These are phyloP conservation scores for Adansonia madagascariensis DNA, from an alignment of 441 rosid species.

Conservation along the genomic window DNA sequence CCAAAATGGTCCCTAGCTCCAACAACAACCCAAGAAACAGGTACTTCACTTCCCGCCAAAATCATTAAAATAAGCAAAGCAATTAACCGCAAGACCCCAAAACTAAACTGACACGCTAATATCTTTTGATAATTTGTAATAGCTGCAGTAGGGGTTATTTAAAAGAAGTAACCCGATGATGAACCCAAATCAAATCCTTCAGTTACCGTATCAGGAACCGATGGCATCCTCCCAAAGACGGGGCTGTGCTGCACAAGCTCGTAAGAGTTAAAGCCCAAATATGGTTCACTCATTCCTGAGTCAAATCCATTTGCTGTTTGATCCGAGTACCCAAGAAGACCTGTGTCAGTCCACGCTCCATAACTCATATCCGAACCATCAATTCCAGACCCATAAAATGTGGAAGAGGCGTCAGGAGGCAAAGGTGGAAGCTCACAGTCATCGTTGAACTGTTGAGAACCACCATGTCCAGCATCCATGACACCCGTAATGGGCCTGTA, in stretches of 20 bases:
- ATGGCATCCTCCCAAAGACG: constrained; percentile 31
- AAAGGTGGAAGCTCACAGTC: constrained; percentile 72
- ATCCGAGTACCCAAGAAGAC: constrained; percentile 29
- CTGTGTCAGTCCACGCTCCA: constrained; percentile 45
- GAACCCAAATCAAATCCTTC: constrained; percentile 52
- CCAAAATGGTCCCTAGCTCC: constrained; percentile 13
- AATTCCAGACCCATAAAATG: constrained; percentile 38
- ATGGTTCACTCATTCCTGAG: constrained; percentile 24
- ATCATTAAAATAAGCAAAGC: constrained; percentile 11
- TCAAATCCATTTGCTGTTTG: constrained; percentile 27
- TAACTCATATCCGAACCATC: constrained; percentile 36
- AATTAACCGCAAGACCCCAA: background rate
- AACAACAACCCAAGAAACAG: constrained; percentile 5
- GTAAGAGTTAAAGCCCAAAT: constrained; percentile 33
- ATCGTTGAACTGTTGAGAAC: constrained; percentile 29
- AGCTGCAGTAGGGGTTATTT: background rate
- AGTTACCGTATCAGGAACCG: constrained; percentile 31
- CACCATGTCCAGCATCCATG: constrained; percentile 28
- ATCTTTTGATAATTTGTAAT: background rate
- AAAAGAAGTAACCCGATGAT: constrained; percentile 45
- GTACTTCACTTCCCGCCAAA: constrained; percentile 14
- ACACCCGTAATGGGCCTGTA: constrained; percentile 43
- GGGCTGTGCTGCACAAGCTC: constrained; percentile 38
- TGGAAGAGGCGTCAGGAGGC: constrained; percentile 62
- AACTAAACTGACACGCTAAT: constrained; percentile 5